Base-by-base conservation (phyloP, 2,329 filamentous ascomycete species). In the Sarocladium strictum region DNA sequence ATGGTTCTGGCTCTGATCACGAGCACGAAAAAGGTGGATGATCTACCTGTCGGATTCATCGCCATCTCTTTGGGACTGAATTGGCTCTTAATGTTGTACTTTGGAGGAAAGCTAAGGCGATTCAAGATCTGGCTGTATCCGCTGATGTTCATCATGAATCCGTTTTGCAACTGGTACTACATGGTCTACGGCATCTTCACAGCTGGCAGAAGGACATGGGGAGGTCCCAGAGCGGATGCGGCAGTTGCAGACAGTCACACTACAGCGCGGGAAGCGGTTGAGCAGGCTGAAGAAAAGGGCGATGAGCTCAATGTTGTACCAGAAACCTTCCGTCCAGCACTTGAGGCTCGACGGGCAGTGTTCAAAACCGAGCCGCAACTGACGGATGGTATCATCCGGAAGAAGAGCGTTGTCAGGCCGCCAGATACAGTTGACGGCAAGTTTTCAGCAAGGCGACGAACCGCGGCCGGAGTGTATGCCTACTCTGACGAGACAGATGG, bases 181-280 rank as follows among this genome's bases (percentile, higher is more conserved):
- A 96, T 97, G 88, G 87, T 96, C 2, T 96, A 97, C 68, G 92
- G 91, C 43, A 95, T 96, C 62, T 94, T 96, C 70, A 97, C 93
- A 1, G 91, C 92, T 27, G 91, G 92, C 19, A 90, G 96, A 68
- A 81, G 93, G 60, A 97, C 93, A 1, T 99, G 94, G 93, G 93
- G 93, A 60, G 93, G 93, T 0, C 94, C 93, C 11, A 83, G 93
- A 63, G 91, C 90, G 1, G 93, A 97, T 69, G 92, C 92, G 1
- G 90, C 88, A 27, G 79, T 85, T 38, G 92, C 92, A 2, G 87
- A 95, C 66, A 75, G 79, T 12, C 75, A 83, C 56, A 94, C 85
- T 0, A 91, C 89, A 1, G 85, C 89, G 1, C 86, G 89, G 61
- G 81, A 95, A 69, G 93, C 87, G n/a, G 88, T 91, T 54, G 89